Evolutionary conservation across 75 land plant species (phyloP), one percentile per base, ranked within the genome.

Genomic region (Selaginella moellendorffii): DNA sequence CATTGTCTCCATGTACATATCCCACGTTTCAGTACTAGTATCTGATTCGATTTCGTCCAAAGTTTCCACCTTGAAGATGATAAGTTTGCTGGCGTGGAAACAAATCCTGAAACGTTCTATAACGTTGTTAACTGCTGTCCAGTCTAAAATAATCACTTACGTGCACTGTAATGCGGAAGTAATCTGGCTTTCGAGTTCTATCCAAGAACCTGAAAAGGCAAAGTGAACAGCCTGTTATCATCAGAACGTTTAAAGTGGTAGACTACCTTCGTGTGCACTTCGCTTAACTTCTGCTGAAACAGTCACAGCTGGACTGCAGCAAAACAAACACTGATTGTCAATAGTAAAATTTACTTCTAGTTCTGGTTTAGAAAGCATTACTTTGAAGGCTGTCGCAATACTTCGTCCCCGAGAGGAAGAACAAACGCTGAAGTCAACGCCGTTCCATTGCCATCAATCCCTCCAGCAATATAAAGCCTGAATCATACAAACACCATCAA

Each of bases 391-490:
- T n/a, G n/a, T n/a, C n/a, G n/a, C n/a, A n/a, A n/a, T 46, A 18
- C 10, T 46, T 67, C 71, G 20, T 28, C 54, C 19, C 52, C 30
- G 22, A 73, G 29, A 30, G 71, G 61, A 24, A 73, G 29, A 26
- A 26, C 63, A 19, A 62, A 73, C 31, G 68, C 28, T 23, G 72
- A 62, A 28, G 59, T 63, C 46, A 69, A 52, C 25, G 70, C 65
- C 29, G 52, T 59, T 27, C 70, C 71, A 52, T 36, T 63, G 30
- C 25, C 60, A 31, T 54, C 64, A 1, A 46, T 51, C 0, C 76
- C 76, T 25, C 76, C 76, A 68, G 54, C 29, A 17, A 68, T 63
- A 54, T 62, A 73, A 29, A 73, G 60, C 54, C 76, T 73, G 22
- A 36, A 36, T 36, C 14, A 36, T 5, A 5, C 5, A 36, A 36